Percentiles rank a stretch among this genome's conserved stretches.
These are phyloP conservation scores for Gypsophila paniculata DNA, from an alignment of 179 eudicot species.

Conservation along the genomic window DNA sequence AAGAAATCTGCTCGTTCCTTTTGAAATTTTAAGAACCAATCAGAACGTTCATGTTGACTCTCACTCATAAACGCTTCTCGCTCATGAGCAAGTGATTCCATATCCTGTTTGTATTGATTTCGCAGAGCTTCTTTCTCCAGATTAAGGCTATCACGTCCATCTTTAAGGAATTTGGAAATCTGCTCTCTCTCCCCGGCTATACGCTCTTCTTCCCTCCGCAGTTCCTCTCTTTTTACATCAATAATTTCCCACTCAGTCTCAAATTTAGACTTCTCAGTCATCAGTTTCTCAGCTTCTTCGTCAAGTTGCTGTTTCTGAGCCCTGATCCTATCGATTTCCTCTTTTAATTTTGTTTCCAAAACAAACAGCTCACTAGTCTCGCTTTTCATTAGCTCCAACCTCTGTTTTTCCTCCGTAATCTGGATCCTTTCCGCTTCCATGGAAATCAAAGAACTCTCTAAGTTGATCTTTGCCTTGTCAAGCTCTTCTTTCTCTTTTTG, in stretches of 20 bases:
- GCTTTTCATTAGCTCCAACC: slow-evolving; percentile 55
- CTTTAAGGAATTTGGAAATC: slow-evolving; percentile 59
- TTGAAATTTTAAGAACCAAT: slow-evolving; percentile 77
- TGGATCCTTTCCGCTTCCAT: slow-evolving; percentile 54
- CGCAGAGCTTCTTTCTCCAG: slow-evolving; percentile 68
- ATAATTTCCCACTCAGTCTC: slow-evolving; percentile 86
- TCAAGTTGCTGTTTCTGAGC: slow-evolving; percentile 72
- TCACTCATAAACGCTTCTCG: slow-evolving; percentile 63
- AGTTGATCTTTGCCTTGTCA: slow-evolving; percentile 34
- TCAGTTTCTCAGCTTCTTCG: slow-evolving; percentile 67
- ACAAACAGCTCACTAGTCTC: slow-evolving; percentile 67
- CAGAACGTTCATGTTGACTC: slow-evolving; percentile 67
- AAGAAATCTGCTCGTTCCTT: slow-evolving; percentile 75
- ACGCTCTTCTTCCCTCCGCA: slow-evolving; percentile 62
- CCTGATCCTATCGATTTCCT: slow-evolving; percentile 77
- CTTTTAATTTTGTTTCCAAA: slow-evolving; percentile 69
- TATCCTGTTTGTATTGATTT: slow-evolving; percentile 56
- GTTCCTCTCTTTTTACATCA: slow-evolving; percentile 81
- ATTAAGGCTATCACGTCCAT: slow-evolving; percentile 71
- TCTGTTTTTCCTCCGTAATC: slow-evolving; percentile 50
- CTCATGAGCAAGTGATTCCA: slow-evolving; percentile 69
- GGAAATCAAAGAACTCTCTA: slow-evolving; percentile 44
- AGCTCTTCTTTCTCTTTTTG: slow-evolving; percentile 58
- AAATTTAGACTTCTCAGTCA: slow-evolving; percentile 70
- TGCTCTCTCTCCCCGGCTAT: slow-evolving; percentile 60